Base-by-base conservation (phyloP, 225 moss, liverwort and hornwort species). In the Polytrichum formosum region DNA sequence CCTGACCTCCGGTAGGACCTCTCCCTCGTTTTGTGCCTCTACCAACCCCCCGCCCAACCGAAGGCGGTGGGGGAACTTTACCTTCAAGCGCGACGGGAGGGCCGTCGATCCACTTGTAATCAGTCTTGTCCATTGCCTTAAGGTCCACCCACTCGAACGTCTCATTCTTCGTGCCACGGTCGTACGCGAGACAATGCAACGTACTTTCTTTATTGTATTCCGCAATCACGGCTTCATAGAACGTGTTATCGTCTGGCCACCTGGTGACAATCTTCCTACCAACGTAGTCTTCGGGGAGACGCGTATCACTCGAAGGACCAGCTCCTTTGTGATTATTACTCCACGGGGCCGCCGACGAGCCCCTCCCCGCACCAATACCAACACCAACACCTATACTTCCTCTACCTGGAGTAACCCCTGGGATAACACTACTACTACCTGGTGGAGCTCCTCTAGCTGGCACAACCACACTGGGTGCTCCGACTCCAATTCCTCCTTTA, bases 171-270 rank as follows among this genome's bases (percentile, higher is more conserved):
- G 35, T 35, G 55, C 67, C 72, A 37, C 62, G 61, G 29, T 62
- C 72, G 23, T 71, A 66, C 7, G 56, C 77, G 53, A 87, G 75
- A 28, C 84, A 81, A 75, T 87, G 87, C 67, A 79, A 35, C 68
- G 70, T 67, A 4, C 9, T 20, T 0, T 81, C 81, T 62, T 74
- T 79, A 66, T 90, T 84, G 75, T 82, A 96, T 53, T 87, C 85
- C 18, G 67, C 73, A 26, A 81, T 79, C 26, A 86, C 75, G 54
- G 87, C 84, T 64, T 87, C 87, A 30, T 87, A 96, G 74, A 90
- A 93, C 1, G 81, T 89, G 33, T 91, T 91, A 59, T 96, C 96
- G 1, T 82, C 93, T 53, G 96, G 96, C 96, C 96, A 96, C 65
- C 91, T 74, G 18, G 90, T 90, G 74, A 88, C 88, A 33, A 96